Percentiles rank a stretch among this genome's conserved stretches.
Conservation (phyloP, 768 basidiomycete genomes). For the Holtermanniella nyarrowii region DNA sequence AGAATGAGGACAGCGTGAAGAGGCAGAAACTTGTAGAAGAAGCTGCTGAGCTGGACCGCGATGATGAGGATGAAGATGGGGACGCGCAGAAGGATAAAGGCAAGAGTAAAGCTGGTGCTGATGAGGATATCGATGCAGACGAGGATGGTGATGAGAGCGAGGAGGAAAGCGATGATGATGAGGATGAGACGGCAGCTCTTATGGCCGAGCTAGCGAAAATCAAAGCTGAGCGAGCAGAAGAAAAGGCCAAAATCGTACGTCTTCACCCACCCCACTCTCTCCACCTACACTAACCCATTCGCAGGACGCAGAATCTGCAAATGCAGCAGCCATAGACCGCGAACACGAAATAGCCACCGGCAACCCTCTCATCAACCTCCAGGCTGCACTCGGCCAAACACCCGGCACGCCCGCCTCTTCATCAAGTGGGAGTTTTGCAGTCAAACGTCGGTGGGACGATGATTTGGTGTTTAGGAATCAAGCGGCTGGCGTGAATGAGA, state of each 20-base stretch:
- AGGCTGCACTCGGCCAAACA: slow-evolving; percentile 70
- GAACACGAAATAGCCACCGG: slow-evolving; percentile 75
- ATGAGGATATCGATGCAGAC: slow-evolving; percentile 38
- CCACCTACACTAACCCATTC: background rate
- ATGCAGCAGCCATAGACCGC: slow-evolving; percentile 47
- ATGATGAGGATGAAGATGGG: slow-evolving; percentile 69
- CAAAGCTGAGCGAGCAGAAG: slow-evolving; percentile 87
- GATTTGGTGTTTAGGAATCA: slow-evolving; percentile 99
- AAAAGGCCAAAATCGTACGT: slow-evolving; percentile 57
- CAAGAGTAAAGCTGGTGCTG: slow-evolving; percentile 30
- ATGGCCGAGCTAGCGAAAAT: slow-evolving; percentile 97
- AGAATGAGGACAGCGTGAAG: slow-evolving; percentile 63
- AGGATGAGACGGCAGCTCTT: slow-evolving; percentile 87
- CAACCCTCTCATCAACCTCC: slow-evolving; percentile 83
- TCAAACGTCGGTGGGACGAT: slow-evolving; percentile 92
- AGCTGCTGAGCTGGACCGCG: slow-evolving; percentile 75
- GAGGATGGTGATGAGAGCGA: slow-evolving; percentile 41
- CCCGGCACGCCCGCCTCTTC: slow-evolving; percentile 42
- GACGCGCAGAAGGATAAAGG: slow-evolving; percentile 19
- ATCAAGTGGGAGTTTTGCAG: slow-evolving; percentile 68
- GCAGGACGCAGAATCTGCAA: slow-evolving; percentile 65
- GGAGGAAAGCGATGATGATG: slow-evolving; percentile 46
- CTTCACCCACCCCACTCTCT: background rate
- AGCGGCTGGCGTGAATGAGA: slow-evolving; percentile 59
- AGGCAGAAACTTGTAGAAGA: slow-evolving; percentile 79